phyloP scores from a whole-genome alignment of 208 protist genomes.

The Acanthamoeba castellanii region DNA sequence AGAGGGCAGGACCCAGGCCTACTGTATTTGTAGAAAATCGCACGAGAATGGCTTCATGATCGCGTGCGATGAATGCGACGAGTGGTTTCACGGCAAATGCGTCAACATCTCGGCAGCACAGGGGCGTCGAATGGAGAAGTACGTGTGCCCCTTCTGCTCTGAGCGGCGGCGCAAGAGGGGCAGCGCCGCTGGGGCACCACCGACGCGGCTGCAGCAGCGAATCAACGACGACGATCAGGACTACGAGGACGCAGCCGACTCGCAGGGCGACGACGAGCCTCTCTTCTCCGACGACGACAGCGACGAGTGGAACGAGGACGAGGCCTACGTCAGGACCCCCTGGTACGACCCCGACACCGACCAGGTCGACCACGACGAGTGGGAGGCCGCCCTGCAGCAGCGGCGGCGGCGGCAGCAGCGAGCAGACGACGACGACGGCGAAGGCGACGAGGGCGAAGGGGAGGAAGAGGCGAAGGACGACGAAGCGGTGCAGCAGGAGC shows the following conservation, averaged over 20 bases:
- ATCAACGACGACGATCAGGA: not conserved
- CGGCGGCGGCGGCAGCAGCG: too few relatives aligned
- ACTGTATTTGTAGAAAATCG: conserved; percentile 56
- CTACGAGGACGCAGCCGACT: not conserved
- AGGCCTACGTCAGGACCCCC: conserved; percentile 1
- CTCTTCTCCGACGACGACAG: conserved; percentile 23
- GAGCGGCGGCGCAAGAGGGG: conserved; percentile 29
- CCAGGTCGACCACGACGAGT: not conserved
- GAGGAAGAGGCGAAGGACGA: not conserved
- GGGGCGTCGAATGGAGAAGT: conserved; percentile 78
- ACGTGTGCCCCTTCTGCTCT: conserved; percentile 78
- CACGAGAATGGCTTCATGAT: conserved; percentile 79
- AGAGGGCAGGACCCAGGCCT: not conserved
- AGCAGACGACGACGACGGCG: not conserved
- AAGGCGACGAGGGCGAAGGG: not conserved
- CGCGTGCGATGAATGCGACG: conserved; percentile 82
- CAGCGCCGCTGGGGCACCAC: not conserved
- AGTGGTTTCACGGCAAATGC: conserved; percentile 84
- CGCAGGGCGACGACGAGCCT: conserved; percentile 17
- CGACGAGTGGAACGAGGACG: conserved; percentile 9
- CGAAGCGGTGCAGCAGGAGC: not conserved
- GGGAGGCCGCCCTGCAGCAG: not conserved
- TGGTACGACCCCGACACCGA: conserved; percentile 41
- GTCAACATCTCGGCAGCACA: conserved; percentile 81
- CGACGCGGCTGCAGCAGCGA: too few relatives aligned